Conservation (phyloP, 192 early-diverging fungal species). For the Coemansia sp. region DNA sequence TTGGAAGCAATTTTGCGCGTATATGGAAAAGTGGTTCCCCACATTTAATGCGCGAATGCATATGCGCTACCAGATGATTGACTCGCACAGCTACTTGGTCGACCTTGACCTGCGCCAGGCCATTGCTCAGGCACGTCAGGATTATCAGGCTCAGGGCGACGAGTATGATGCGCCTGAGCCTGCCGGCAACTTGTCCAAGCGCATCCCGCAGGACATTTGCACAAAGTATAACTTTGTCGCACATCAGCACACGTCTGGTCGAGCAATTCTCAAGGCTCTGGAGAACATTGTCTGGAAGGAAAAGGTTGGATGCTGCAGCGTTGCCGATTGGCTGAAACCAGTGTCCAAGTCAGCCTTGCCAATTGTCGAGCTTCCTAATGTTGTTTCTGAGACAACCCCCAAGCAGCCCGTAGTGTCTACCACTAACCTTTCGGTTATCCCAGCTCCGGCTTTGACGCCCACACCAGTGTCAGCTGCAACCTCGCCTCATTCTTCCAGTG, state of each 20-base stretch:
- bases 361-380: background rate
- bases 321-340: background rate
- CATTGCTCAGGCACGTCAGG: background rate
- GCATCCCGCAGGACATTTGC: background rate
- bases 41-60: slow-evolving; percentile 1
- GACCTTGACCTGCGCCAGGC: slow-evolving; percentile 4
- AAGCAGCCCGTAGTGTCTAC: background rate
- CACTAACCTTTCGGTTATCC: background rate
- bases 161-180: slow-evolving; percentile 8
- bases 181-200: slow-evolving; percentile 1
- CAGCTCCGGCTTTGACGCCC: no score
- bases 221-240: background rate
- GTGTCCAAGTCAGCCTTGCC: background rate
- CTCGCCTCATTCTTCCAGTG: no score
- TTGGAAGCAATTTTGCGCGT: background rate
- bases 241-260: background rate
- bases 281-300: slow-evolving; percentile 7
- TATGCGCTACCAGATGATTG: slow-evolving; percentile 2
- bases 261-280: background rate
- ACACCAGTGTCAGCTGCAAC: no score
- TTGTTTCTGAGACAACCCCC: background rate
- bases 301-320: background rate
- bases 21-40: slow-evolving; percentile 6
- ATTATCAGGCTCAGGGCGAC: background rate
- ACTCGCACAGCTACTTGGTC: slow-evolving; percentile 1